Conservation (phyloP, 805 yeast species). For the Wickerhamomyces bisporus region DNA sequence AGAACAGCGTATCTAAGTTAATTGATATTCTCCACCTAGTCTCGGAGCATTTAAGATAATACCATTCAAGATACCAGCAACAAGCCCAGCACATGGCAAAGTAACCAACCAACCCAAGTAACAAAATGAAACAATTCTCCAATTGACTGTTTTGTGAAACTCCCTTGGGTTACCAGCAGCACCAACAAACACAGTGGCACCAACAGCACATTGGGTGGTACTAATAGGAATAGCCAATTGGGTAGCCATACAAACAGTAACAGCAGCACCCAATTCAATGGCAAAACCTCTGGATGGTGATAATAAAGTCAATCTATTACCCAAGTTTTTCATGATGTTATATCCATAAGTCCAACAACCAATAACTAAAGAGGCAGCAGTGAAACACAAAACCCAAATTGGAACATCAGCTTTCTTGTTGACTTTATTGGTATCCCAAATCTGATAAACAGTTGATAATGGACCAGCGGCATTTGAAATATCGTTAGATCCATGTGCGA, state of each 20-base stretch:
- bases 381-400: constrained; percentile 62
- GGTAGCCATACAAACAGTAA: constrained; percentile 71
- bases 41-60: constrained; percentile 63
- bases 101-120: constrained; percentile 71
- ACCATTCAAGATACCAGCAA: constrained; percentile 63
- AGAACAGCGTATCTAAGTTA: constrained; percentile 1
- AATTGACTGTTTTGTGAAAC: constrained; percentile 50
- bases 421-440: constrained; percentile 51
- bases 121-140: constrained; percentile 73
- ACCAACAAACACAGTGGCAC: constrained; percentile 74
- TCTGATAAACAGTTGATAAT: constrained; percentile 54
- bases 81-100: constrained; percentile 66
- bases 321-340: constrained; percentile 62
- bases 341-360: constrained; percentile 74
- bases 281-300: constrained; percentile 77
- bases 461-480: constrained; percentile 79
- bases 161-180: constrained; percentile 22
- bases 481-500: constrained; percentile 81
- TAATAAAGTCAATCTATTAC: constrained; percentile 69
- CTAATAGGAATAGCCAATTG: constrained; percentile 68
- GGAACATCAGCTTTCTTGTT: constrained; percentile 53
- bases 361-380: constrained; percentile 61
- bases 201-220: constrained; percentile 75
- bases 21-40: constrained; percentile 29
- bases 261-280: constrained; percentile 73